Percentiles rank a stretch among this genome's conserved stretches.
Evolutionary conservation across 495 filamentous ascomycete species (phyloP).

Genomic region (Podospora anserina): DNA sequence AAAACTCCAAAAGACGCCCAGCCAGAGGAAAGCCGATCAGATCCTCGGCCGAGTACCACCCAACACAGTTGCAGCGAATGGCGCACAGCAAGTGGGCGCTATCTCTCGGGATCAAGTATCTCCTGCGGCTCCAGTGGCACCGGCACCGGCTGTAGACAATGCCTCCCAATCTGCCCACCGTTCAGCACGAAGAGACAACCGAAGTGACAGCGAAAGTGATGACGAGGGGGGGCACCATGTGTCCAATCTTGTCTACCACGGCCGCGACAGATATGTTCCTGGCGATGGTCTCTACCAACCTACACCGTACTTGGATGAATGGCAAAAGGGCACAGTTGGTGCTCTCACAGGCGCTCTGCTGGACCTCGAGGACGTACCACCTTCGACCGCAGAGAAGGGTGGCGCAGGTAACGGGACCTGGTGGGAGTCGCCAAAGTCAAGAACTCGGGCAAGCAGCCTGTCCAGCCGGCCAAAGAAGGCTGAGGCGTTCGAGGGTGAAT

Average conservation of each 20-base stretch:
- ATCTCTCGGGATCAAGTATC: conserved; percentile 5
- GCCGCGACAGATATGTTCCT: conserved; percentile 39
- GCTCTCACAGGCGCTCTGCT: conserved; percentile 49
- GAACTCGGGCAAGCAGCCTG: conserved; percentile 39
- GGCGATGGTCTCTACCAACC: conserved; percentile 46
- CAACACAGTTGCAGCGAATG: conserved; percentile 6
- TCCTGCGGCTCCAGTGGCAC: conserved; percentile 7
- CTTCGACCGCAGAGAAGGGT: conserved; percentile 34
- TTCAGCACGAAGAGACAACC: conserved; percentile 12
- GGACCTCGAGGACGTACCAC: conserved; percentile 41
- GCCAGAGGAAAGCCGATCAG: conserved; percentile 32
- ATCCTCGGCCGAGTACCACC: conserved; percentile 26
- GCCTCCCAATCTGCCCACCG: not conserved
- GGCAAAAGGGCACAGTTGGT: conserved; percentile 55
- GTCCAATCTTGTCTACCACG: conserved; percentile 43
- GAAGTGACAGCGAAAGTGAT: conserved; percentile 22
- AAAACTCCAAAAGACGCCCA: conserved; percentile 25
- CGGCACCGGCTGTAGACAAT: not conserved
- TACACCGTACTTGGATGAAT: conserved; percentile 53
- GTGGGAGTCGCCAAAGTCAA: conserved; percentile 50
- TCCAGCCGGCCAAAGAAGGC: conserved; percentile 38
- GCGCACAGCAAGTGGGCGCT: conserved; percentile 9
- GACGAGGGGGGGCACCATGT: conserved; percentile 36
- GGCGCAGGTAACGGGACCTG: conserved; percentile 36
- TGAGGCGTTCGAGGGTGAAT: conserved; percentile 49